Conservation (phyloP, 208 protist genomes). For the Trypanosoma rangeli region DNA sequence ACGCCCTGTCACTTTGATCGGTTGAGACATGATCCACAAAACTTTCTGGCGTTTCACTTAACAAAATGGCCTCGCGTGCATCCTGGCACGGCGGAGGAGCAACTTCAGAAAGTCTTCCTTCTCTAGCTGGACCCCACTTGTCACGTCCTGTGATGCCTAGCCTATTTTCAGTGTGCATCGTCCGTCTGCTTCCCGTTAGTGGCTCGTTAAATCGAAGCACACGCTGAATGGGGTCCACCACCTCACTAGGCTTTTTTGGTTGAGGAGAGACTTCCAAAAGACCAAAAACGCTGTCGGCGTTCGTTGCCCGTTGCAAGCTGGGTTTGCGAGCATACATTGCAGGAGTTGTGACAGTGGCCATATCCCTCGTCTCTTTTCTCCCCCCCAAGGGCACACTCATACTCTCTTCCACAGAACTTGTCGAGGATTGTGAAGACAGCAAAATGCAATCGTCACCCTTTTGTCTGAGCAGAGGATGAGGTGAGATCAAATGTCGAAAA, state of each 20-base stretch:
- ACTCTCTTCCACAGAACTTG: neutral
- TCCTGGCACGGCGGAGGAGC: neutral
- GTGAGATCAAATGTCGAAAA: neutral
- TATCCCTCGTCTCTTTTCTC: neutral
- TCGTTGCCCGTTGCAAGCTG: neutral
- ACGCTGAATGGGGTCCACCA: neutral
- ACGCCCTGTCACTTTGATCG: neutral
- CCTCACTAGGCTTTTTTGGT: neutral
- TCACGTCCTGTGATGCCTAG: slow-evolving; percentile 12
- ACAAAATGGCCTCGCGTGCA: slow-evolving; percentile 9
- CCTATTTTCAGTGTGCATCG: too few species aligned
- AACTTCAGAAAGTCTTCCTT: slow-evolving; percentile 20
- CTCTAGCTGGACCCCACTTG: slow-evolving; percentile 20
- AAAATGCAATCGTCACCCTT: neutral
- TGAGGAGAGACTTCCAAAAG: neutral
- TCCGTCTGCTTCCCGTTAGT: neutral
- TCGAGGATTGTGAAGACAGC: neutral
- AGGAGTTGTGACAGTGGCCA: neutral
- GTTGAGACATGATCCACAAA: neutral
- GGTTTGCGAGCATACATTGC: neutral
- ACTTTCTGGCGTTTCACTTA: neutral
- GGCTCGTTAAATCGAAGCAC: neutral
- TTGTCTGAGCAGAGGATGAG: neutral
- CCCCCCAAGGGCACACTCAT: neutral
- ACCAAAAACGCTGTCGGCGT: neutral